Evolutionary conservation across 805 yeast species (phyloP).

Genomic region (Metschnikowia drakensbergensis): DNA sequence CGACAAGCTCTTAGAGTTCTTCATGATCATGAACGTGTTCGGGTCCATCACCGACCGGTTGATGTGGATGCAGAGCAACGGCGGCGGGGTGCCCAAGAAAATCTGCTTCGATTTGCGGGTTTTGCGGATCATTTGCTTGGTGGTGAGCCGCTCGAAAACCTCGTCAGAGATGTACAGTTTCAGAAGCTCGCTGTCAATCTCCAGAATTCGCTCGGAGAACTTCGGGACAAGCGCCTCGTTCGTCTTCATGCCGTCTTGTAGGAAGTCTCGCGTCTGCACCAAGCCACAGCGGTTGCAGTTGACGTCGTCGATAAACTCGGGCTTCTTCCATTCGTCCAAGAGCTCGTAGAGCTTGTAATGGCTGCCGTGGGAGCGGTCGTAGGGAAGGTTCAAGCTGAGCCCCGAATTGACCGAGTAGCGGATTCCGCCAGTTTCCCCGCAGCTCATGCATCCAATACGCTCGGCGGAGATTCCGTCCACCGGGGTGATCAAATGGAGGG

Average conservation of each 20-base stretch:
- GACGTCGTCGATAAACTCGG: conserved; percentile 88
- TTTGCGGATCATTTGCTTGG: conserved; percentile 68
- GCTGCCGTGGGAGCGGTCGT: conserved; percentile 35
- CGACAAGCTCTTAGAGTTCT: conserved; percentile 76
- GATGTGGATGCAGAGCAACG: conserved; percentile 77
- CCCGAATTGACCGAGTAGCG: conserved; percentile 78
- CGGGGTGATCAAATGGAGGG: conserved; percentile 70
- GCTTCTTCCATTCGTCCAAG: conserved; percentile 63
- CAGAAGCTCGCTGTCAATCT: conserved; percentile 45
- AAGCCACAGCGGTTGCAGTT: conserved; percentile 93
- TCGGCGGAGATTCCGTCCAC: conserved; percentile 88
- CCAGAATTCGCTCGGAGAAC: conserved; percentile 28
- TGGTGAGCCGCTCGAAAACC: conserved; percentile 66
- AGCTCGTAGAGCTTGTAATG: conserved; percentile 45
- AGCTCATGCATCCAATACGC: conserved; percentile 81
- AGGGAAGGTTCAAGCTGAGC: conserved; percentile 64
- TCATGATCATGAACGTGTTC: conserved; percentile 73
- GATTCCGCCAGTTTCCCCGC: conserved; percentile 94
- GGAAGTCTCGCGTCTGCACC: conserved; percentile 51
- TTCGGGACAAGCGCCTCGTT: conserved; percentile 28
- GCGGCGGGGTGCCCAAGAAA: conserved; percentile 75
- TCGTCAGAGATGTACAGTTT: conserved; percentile 78
- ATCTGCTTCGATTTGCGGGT: conserved; percentile 83
- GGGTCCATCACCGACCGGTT: conserved; percentile 94
- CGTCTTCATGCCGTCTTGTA: conserved; percentile 37